These are phyloP conservation scores for Ophiostoma sp. DNA, from an alignment of 2,329 filamentous ascomycete species.

Conservation along the genomic window DNA sequence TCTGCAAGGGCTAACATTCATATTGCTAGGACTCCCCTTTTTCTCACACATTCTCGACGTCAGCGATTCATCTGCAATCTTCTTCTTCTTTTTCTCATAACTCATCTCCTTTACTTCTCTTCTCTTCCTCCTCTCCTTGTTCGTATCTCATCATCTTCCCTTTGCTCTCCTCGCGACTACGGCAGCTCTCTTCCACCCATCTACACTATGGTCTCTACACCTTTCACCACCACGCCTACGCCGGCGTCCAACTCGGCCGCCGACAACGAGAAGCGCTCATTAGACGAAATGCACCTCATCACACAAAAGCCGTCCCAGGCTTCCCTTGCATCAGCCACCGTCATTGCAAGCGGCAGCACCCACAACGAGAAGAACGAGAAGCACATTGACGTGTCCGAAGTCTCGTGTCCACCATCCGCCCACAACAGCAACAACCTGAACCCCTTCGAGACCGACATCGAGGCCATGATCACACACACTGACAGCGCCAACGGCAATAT, in stretches of 20 bases:
- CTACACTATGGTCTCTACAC: neutral
- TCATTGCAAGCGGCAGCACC: conserved; percentile 24
- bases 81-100: no score
- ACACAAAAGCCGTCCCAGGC: conserved; percentile 29
- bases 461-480: conserved; percentile 43
- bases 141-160: no score
- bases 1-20: no score
- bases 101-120: no score
- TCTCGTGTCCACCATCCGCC: conserved; percentile 43
- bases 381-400: conserved; percentile 30
- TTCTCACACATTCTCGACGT: no score
- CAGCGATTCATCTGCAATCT: no score
- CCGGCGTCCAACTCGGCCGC: neutral
- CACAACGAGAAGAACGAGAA: conserved; percentile 22
- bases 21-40: no score
- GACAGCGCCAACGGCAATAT: neutral
- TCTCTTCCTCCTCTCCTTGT: no score
- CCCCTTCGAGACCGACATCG: conserved; percentile 55
- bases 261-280: conserved; percentile 15
- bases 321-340: conserved; percentile 28
- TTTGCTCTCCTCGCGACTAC: no score
- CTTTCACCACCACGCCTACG: neutral
- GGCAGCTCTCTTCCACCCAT: no score
- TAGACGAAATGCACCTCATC: conserved; percentile 14
- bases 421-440: conserved; percentile 33